Evolutionary conservation across 352 stramenopile species (phyloP), one percentile per base, ranked within the genome.

Genomic region (Phytophthora cactorum): DNA sequence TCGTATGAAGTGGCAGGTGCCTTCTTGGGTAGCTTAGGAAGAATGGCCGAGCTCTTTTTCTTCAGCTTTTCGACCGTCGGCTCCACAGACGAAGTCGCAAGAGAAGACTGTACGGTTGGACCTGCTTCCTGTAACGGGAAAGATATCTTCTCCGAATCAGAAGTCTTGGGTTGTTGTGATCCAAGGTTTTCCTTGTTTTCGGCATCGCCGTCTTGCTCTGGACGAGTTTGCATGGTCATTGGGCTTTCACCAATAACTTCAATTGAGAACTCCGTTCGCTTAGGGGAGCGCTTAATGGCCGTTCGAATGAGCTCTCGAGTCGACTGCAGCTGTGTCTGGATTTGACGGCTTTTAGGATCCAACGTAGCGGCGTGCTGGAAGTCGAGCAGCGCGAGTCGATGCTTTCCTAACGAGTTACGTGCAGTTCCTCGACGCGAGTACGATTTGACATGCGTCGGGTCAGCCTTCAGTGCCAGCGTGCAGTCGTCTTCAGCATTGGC

Each of bases 401-500:
- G 95, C 63, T 96, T 96, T 29, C 90, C 89, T 5, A 94, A 73
- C 7, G 85, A 77, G 52, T 98, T 95, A 31, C 91, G 84, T 27
- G 89, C 84, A 41, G 93, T 97, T 1, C 81, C 95, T 63, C 95
- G 75, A 14, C 93, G 84, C 1, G 77, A 77, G 36, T 87, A 85
- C 14, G 92, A 96, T 61, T 98, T 98, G 31, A 89, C 62, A 68
- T 98, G 95, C 11, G 28, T 70, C 4, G 79, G 60, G 47, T 98
- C 91, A 12, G 93, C 66, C 31, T 81, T 74, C n/a, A 98, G 58
- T 12, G 92, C 90, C 17, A 83, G 52, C n/a, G 81, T 87, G 64
- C 92, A 98, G 76, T 98, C 95, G 29, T 90, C 75, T 66, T 98
- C 90, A n/a, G 93, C 93, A 52, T 91, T 89, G 5, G 74, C 72